Evolutionary conservation across 257 asterid species (phyloP).

Genomic region (Lavandula angustifolia): DNA sequence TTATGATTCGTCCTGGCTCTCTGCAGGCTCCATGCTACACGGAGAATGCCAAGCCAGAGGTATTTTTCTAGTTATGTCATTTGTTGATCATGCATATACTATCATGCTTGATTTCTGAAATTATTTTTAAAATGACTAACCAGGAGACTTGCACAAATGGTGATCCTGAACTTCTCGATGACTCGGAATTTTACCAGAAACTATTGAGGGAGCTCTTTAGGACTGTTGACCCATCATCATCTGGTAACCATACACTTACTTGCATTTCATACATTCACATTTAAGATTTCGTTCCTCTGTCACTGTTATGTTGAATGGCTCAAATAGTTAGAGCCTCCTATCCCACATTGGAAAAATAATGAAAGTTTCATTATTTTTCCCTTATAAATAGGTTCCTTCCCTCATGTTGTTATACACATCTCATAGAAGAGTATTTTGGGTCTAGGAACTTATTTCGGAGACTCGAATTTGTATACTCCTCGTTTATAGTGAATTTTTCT

Average conservation of each 20-base stretch:
- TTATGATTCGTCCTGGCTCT: slow-evolving; percentile 28
- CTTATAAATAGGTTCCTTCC: no score
- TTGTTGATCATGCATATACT: neutral
- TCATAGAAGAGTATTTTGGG: no score
- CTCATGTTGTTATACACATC: no score
- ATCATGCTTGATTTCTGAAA: slow-evolving; percentile 5
- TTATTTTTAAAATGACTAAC: slow-evolving; percentile 19
- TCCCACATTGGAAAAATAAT: no score
- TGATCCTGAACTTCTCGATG: slow-evolving; percentile 89
- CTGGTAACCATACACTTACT: slow-evolving; percentile 49
- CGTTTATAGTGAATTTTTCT: no score
- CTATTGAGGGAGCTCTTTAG: slow-evolving; percentile 87
- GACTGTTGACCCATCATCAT: slow-evolving; percentile 79
- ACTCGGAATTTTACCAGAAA: slow-evolving; percentile 84
- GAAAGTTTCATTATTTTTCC: no score
- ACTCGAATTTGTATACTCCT: no score
- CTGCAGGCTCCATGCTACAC: slow-evolving; percentile 56
- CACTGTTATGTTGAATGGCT: no score
- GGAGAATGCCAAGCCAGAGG: slow-evolving; percentile 53
- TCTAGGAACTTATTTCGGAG: no score
- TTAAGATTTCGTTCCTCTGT: no score
- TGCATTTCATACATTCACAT: neutral
- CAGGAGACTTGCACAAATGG: slow-evolving; percentile 56
- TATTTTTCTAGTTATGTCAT: slow-evolving; percentile 30
- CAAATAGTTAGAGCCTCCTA: no score